Evolutionary conservation across 1,284 basidiomycete genomes (phyloP).

Genomic region (Afroboletus lepidellus): DNA sequence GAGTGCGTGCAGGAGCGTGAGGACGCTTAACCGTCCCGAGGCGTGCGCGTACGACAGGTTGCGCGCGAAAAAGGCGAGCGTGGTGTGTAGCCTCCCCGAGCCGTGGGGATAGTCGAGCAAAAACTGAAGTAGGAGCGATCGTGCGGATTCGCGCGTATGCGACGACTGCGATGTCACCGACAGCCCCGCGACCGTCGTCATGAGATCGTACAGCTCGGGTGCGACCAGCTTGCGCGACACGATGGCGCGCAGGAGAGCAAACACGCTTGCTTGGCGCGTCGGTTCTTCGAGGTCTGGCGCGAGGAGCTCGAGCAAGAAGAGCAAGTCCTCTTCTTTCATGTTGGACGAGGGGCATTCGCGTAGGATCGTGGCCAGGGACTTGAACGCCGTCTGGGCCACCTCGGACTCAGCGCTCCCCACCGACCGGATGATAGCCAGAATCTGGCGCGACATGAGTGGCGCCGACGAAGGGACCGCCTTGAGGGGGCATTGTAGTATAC

Average conservation of each 20-base stretch:
- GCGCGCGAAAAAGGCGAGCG: conserved; percentile 91
- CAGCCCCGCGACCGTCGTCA: conserved; percentile 93
- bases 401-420: conserved; percentile 90
- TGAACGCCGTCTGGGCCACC: conserved; percentile 85
- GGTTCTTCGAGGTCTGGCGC: conserved; percentile 94
- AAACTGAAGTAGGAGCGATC: conserved; percentile 90
- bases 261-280: conserved; percentile 83
- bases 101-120: conserved; percentile 98
- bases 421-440: conserved; percentile 82
- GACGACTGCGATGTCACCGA: conserved; percentile 93
- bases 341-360: conserved; percentile 81
- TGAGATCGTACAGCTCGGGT: conserved; percentile 96
- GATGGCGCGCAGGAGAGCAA: conserved; percentile 90
- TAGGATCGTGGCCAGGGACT: conserved; percentile 82
- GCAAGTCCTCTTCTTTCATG: conserved; percentile 87
- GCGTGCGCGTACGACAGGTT: conserved; percentile 93
- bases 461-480: conserved; percentile 76
- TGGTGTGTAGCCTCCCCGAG: conserved; percentile 82
- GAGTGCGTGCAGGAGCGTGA: conserved; percentile 86
- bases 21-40: conserved; percentile 86
- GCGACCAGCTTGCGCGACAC: conserved; percentile 90
- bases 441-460: conserved; percentile 85
- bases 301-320: conserved; percentile 84
- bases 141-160: conserved; percentile 89
- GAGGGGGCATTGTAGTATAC: conserved; percentile 84